These are phyloP conservation scores for Bipolaris zeicola DNA, from an alignment of 2,329 filamentous ascomycete genomes.

Conservation along the genomic window DNA sequence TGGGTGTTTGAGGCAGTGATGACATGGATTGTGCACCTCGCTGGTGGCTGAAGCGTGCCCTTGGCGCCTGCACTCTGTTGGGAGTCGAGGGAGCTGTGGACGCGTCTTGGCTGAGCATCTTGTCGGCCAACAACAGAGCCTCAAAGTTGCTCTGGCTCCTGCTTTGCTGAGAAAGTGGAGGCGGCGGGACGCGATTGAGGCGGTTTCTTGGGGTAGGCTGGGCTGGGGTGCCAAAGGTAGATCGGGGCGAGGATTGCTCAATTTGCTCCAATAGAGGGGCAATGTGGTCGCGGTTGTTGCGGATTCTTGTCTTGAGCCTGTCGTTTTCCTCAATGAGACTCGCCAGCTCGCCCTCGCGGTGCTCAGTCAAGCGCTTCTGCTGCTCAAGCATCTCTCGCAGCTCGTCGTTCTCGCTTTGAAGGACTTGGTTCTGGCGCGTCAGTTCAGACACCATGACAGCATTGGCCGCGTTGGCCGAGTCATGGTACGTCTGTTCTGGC, in stretches of 20 bases:
- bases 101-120: constrained; percentile 78
- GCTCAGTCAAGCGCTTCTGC: constrained; percentile 78
- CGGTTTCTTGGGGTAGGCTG: constrained; percentile 52
- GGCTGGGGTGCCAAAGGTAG: constrained; percentile 59
- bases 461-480: constrained; percentile 61
- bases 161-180: constrained; percentile 55
- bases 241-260: constrained; percentile 71
- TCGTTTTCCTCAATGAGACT: constrained; percentile 76
- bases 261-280: constrained; percentile 56
- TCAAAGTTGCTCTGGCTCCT: constrained; percentile 71
- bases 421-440: constrained; percentile 64
- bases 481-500: constrained; percentile 60
- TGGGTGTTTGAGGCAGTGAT: constrained; percentile 79
- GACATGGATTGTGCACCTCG: constrained; percentile 83
- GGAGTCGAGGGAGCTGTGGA: constrained; percentile 77
- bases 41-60: constrained; percentile 66
- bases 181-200: constrained; percentile 44
- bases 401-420: constrained; percentile 68
- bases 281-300: constrained; percentile 87
- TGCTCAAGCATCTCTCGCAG: constrained; percentile 70
- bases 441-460: constrained; percentile 57
- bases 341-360: constrained; percentile 75
- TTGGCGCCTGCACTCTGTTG: constrained; percentile 53
- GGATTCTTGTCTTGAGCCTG: constrained; percentile 79
- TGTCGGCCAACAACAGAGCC: constrained; percentile 73